Evolutionary conservation across 2,329 filamentous ascomycete genomes (phyloP), one percentile per base, ranked within the genome.

Genomic region (Chaetomiaceae sp.): DNA sequence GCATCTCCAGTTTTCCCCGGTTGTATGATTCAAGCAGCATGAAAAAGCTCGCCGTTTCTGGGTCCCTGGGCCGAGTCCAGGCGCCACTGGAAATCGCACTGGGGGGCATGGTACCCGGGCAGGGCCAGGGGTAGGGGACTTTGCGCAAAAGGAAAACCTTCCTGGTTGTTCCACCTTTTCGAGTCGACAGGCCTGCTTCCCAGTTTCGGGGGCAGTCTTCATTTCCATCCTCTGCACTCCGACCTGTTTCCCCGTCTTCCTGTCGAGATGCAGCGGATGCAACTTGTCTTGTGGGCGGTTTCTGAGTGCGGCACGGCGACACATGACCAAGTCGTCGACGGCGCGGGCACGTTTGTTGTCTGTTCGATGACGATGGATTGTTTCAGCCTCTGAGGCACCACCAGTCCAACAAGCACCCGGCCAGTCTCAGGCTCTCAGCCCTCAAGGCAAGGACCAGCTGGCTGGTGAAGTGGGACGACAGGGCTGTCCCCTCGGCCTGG

Each of bases 291-390:
- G 21, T 44, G 20, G 14, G n/a, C 9, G 10, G 34, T 53, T n/a
- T 21, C 33, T 34, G 30, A 44, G 33, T 33, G 51, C 39, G 51
- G 48, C 51, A 35, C 48, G 21, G 34, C 27, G 27, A 48, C 46
- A n/a, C 51, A 48, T 54, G 51, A 50, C 47, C 51, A 40, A 5
- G 35, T 38, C 30, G n/a, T n/a, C 14, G 25, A 47, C 38, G 51
- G 51, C 51, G 34, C 42, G 44, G 46, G 16, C 4, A 7, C 5
- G 39, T 43, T 44, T 40, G 35, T 20, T 35, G 8, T 16, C 21
- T 20, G 16, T 10, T 14, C 31, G 33, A 37, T 10, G 23, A 34
- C 19, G 39, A 41, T 37, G 27, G 23, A 42, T 46, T 23, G 46
- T 50, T 54, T 54, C 51, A 54, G 35, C 25, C 34, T 44, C 41